These are phyloP conservation scores for Paraconiothyrium sp. DNA, from an alignment of 2,329 filamentous ascomycete genomes.

Conservation along the genomic window DNA sequence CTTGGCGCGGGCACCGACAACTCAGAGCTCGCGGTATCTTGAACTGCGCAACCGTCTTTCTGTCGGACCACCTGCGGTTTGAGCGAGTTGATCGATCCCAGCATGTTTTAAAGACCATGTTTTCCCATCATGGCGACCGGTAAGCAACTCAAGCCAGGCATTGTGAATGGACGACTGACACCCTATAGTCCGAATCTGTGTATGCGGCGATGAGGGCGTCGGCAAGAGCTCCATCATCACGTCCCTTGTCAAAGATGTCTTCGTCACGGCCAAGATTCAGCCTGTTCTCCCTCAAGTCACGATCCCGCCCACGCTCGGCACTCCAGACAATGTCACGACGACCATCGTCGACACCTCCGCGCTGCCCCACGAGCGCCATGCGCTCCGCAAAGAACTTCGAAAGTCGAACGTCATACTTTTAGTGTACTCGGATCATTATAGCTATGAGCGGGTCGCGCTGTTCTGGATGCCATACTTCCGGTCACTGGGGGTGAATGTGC, in stretches of 20 bases:
- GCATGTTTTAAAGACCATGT: conserved; percentile 6
- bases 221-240: conserved; percentile 73
- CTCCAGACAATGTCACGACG: conserved; percentile 95
- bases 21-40: background rate
- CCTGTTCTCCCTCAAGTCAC: conserved; percentile 93
- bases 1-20: conserved; percentile 8
- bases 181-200: conserved; percentile 82
- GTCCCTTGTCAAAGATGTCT: conserved; percentile 95
- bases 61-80: background rate
- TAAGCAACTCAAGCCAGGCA: background rate
- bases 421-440: conserved; percentile 98
- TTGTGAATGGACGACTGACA: background rate
- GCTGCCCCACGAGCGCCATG: conserved; percentile 89
- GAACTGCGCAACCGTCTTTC: background rate
- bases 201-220: conserved; percentile 89
- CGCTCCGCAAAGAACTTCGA: conserved; percentile 89
- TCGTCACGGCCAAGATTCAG: conserved; percentile 95
- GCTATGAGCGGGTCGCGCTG: conserved; percentile 94
- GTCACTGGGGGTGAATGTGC: conserved; percentile 97
- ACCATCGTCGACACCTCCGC: conserved; percentile 98
- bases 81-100: background rate
- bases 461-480: conserved; percentile 99
- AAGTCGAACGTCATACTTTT: conserved; percentile 97
- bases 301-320: conserved; percentile 90
- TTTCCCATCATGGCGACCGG: conserved; percentile 10